Percentiles rank a stretch among this genome's conserved stretches.
phyloP scores from a whole-genome alignment of 345 rosid genomes.

The Hibiscus trionum region DNA sequence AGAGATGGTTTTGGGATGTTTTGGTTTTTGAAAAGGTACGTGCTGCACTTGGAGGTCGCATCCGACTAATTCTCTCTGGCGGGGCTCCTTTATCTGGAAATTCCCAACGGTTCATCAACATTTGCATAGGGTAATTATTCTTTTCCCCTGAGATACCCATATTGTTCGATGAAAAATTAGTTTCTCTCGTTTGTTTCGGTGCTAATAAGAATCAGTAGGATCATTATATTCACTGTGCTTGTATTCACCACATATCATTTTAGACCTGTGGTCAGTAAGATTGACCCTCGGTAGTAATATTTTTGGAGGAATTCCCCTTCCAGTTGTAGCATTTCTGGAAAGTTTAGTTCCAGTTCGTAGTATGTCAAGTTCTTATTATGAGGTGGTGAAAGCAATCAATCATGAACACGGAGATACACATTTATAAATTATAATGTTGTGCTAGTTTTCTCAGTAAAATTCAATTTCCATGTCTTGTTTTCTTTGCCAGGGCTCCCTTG shows the following conservation, averaged over 20 bases:
- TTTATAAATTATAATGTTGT: neutral
- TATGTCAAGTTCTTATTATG: neutral
- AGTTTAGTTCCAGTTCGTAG: neutral
- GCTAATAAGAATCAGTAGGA: neutral
- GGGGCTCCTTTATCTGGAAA: constrained; percentile 90
- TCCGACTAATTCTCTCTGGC: constrained; percentile 72
- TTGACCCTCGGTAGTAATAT: neutral
- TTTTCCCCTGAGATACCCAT: neutral
- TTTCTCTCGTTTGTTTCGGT: constrained; percentile 5
- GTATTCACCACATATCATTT: neutral
- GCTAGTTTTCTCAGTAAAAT: neutral
- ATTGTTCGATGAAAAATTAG: neutral
- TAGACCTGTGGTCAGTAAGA: neutral
- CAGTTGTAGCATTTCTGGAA: neutral
- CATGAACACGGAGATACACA: neutral
- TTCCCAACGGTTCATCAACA: constrained; percentile 81
- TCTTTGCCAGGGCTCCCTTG: constrained; percentile 52
- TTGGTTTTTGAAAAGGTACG: constrained; percentile 55
- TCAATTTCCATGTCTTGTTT: constrained; percentile 8
- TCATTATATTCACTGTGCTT: neutral
- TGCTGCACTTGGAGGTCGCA: constrained; percentile 66
- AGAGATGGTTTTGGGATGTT: constrained; percentile 62
- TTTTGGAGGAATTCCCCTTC: neutral
- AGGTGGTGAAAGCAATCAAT: neutral
- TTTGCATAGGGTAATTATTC: constrained; percentile 73